These are phyloP conservation scores for Smittium mucronatum DNA, from an alignment of 371 early-diverging fungal genomes.

Conservation along the genomic window DNA sequence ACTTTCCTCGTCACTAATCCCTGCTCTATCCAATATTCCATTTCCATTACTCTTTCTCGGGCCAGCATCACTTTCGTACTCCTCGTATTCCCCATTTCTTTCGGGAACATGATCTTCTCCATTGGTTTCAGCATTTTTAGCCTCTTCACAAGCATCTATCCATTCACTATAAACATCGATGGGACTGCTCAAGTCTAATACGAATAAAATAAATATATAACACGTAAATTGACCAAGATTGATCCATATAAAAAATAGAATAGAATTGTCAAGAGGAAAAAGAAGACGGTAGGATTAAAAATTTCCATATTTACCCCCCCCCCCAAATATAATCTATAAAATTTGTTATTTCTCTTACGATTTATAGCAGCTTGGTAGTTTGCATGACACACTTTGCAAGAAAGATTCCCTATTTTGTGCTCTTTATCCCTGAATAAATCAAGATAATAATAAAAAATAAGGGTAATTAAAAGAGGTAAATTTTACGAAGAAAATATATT, in stretches of 20 bases:
- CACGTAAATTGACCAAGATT: not conserved
- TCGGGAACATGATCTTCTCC: not conserved
- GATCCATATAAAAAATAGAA: not conserved
- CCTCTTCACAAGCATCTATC: constrained; percentile 50
- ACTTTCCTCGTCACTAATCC: not conserved
- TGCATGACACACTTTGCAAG: constrained; percentile 24
- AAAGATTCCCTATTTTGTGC: constrained; percentile 19
- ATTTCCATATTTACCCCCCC: no score
- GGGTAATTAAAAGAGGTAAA: not conserved
- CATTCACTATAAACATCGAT: constrained; percentile 54
- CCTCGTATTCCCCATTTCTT: not conserved
- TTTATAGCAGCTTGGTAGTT: constrained; percentile 23
- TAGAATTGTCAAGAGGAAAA: not conserved
- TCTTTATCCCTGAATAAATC: constrained; percentile 14
- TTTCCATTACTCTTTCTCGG: not conserved
- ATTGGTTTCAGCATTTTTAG: constrained; percentile 21
- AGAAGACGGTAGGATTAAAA: not conserved
- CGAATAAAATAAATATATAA: not conserved
- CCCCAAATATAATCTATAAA: no score
- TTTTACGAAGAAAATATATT: not conserved
- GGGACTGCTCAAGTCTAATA: constrained; percentile 33
- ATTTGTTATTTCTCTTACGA: no score
- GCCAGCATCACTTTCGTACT: not conserved
- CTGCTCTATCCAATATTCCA: not conserved
- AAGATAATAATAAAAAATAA: not conserved